Percentiles rank a stretch among this genome's conserved stretches.
phyloP scores from a whole-genome alignment of 2,329 filamentous ascomycete species.

The Pseudogymnoascus sp. region DNA sequence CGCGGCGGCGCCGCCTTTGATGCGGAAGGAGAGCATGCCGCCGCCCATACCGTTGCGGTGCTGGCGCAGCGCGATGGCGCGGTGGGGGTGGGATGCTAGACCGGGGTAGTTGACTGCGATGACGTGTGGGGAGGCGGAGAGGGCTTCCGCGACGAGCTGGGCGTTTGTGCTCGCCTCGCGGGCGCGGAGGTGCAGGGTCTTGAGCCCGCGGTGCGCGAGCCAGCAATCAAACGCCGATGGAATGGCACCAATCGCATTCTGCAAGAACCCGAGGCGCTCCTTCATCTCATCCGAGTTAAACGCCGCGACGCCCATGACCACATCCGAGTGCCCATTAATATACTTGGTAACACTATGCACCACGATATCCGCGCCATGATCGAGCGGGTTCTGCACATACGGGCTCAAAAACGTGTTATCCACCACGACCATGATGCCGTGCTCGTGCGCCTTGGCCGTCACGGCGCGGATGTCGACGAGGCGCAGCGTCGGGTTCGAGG shows the following conservation, averaged over 20 bases:
- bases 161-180: conserved; percentile 80
- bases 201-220: conserved; percentile 93
- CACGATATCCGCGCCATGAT: conserved; percentile 92
- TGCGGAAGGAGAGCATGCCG: conserved; percentile 95
- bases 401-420: conserved; percentile 98
- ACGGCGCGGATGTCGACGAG: conserved; percentile 90
- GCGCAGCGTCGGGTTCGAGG: conserved; percentile 87
- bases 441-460: conserved; percentile 71
- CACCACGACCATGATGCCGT: conserved; percentile 91
- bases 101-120: conserved; percentile 94
- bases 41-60: conserved; percentile 92
- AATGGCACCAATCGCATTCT: conserved; percentile 94
- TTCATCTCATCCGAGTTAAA: conserved; percentile 82
- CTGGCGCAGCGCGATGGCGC: conserved; percentile 77
- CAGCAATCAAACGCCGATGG: conserved; percentile 94
- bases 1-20: conserved; percentile 79
- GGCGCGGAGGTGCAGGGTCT: conserved; percentile 90
- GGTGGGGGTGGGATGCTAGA: conserved; percentile 77
- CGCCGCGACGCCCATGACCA: conserved; percentile 94
- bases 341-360: conserved; percentile 98
- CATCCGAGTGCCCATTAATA: conserved; percentile 95
- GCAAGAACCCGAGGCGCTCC: conserved; percentile 75
- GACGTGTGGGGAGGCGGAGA: conserved; percentile 74
- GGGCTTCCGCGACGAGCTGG: conserved; percentile 62
- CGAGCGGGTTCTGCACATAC: conserved; percentile 92